phyloP scores from a whole-genome alignment of 2,329 filamentous ascomycete genomes.

The Aspergillus proliferans region DNA sequence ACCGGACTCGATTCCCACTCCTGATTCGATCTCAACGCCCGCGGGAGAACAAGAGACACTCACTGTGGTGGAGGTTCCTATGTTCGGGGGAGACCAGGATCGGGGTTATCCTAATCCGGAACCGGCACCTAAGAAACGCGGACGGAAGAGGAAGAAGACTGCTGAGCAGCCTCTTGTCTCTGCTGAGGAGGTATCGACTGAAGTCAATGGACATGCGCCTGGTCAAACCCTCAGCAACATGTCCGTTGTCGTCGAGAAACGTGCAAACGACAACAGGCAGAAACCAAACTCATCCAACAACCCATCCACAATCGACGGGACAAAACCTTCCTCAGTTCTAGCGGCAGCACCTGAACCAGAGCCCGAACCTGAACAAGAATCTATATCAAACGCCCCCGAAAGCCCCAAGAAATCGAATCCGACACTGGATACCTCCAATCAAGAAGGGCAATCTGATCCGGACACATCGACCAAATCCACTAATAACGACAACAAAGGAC shows the following conservation, averaged over 20 bases:
- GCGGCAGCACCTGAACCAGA: not conserved
- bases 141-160: slow-evolving; percentile 36
- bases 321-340: not conserved
- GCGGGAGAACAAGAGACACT: slow-evolving; percentile 5
- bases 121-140: slow-evolving; percentile 35
- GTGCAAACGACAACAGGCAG: not conserved
- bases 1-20: not conserved
- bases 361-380: slow-evolving; percentile 3
- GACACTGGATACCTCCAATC: not conserved
- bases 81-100: not conserved
- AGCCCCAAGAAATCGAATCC: slow-evolving; percentile 2
- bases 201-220: not conserved
- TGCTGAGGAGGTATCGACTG: not conserved
- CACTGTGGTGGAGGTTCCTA: not conserved
- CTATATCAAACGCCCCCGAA: slow-evolving; percentile 4
- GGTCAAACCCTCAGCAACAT: not conserved
- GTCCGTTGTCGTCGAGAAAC: not conserved
- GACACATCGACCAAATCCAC: not conserved
- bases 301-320: no score
- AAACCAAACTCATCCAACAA: no score
- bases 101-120: not conserved
- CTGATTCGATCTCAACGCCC: not conserved
- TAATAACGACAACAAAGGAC: slow-evolving; percentile 16
- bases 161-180: slow-evolving; percentile 13
- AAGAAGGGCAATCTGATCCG: not conserved